These are phyloP conservation scores for Boletus insuetus DNA, from an alignment of 768 basidiomycete species.

Conservation along the genomic window DNA sequence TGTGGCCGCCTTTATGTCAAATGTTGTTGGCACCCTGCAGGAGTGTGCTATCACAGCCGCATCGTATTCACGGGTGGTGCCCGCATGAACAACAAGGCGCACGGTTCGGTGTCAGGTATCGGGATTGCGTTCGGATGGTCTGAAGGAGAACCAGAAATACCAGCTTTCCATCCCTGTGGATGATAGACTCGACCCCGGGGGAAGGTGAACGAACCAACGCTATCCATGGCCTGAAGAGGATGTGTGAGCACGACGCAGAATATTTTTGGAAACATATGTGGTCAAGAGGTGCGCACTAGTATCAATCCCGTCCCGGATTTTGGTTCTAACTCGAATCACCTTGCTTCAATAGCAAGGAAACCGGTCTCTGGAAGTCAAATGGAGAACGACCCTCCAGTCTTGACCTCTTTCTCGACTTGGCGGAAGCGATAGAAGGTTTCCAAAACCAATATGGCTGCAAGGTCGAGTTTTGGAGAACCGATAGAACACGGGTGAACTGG, in stretches of 20 bases:
- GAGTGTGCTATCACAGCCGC: no score
- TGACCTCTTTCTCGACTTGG: conserved; percentile 2
- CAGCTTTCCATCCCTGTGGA: conserved; percentile 21
- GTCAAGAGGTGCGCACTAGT: conserved; percentile 2
- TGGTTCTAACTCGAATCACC: no score
- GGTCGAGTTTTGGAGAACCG: conserved; percentile 21
- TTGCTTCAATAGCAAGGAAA: background rate
- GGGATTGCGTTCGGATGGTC: background rate
- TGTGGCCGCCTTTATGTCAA: no score
- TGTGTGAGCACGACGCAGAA: background rate
- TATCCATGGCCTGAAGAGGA: conserved; percentile 15
- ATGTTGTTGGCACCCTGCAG: no score
- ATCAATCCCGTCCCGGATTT: no score
- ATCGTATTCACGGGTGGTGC: no score
- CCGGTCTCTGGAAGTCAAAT: background rate
- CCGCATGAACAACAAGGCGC: no score
- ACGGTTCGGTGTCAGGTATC: background rate
- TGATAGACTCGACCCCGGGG: conserved; percentile 19
- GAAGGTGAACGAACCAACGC: conserved; percentile 30
- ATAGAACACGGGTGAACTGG: no score
- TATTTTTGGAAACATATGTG: no score
- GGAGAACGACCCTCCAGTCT: conserved; percentile 1
- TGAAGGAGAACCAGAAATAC: background rate
- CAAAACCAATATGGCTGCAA: background rate
- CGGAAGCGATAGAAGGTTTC: background rate